These are phyloP conservation scores for Ophiostoma ulmi DNA, from an alignment of 2,329 filamentous ascomycete species.

Conservation along the genomic window DNA sequence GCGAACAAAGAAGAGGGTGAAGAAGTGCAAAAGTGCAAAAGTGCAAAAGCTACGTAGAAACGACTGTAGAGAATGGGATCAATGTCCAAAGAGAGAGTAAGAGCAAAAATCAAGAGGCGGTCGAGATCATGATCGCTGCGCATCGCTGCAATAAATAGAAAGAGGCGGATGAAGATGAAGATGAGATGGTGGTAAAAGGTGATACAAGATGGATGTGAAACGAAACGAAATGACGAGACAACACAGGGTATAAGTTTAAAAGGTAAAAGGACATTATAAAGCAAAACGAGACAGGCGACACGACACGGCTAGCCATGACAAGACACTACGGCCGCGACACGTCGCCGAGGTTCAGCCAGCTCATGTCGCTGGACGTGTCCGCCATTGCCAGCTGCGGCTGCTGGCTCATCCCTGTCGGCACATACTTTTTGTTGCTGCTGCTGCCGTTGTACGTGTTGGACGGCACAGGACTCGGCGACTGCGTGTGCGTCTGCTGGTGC, in stretches of 20 bases:
- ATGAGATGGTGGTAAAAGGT: too few species aligned
- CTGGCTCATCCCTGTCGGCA: conserved; percentile 39
- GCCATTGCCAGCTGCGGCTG: conserved; percentile 50
- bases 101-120: too few species aligned
- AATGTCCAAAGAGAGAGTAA: too few species aligned
- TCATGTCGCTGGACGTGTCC: conserved; percentile 61
- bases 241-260: neutral
- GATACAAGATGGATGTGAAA: too few species aligned
- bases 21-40: neutral
- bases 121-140: too few species aligned
- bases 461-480: conserved; percentile 33
- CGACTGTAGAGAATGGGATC: neutral
- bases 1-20: neutral
- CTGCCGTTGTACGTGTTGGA: conserved; percentile 29
- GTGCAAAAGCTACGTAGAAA: neutral
- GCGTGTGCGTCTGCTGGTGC: conserved; percentile 40
- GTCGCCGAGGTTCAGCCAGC: conserved; percentile 69
- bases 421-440: conserved; percentile 26
- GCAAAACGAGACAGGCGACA: neutral
- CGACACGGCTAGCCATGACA: neutral
- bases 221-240: neutral
- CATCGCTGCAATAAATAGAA: neutral
- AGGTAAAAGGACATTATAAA: neutral
- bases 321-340: conserved; percentile 20
- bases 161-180: neutral